Percentiles rank a stretch among this genome's conserved stretches.
These are phyloP conservation scores for Suillus sp. DNA, from an alignment of 768 basidiomycete genomes.

Conservation along the genomic window DNA sequence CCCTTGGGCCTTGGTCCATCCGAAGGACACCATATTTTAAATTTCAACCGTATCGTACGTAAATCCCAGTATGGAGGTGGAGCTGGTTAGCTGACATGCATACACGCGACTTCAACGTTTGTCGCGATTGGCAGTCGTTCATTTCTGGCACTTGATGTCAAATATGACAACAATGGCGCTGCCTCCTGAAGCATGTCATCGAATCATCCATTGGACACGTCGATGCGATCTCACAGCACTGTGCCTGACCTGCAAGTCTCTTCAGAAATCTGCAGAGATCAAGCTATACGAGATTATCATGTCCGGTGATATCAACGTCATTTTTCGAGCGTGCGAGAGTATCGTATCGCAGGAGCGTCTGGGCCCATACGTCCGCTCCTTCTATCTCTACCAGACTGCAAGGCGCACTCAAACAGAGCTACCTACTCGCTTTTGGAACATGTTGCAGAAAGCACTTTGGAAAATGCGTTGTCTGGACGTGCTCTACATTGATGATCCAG, in stretches of 20 bases:
- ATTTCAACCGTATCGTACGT: slow-evolving; percentile 8
- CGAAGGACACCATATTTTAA: neutral
- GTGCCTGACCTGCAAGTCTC: slow-evolving; percentile 45
- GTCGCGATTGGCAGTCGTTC: slow-evolving; percentile 4
- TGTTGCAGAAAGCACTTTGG: slow-evolving; percentile 44
- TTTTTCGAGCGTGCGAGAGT: slow-evolving; percentile 41
- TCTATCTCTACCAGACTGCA: slow-evolving; percentile 43
- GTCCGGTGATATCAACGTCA: slow-evolving; percentile 39
- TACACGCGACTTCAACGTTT: slow-evolving; percentile 13
- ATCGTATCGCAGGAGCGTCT: slow-evolving; percentile 38
- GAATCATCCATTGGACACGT: slow-evolving; percentile 41
- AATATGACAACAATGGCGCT: slow-evolving; percentile 24
- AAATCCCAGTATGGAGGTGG: slow-evolving; percentile 3
- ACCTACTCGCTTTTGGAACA: slow-evolving; percentile 45
- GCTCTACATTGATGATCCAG: slow-evolving; percentile 45
- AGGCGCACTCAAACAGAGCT: slow-evolving; percentile 28
- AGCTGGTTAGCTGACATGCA: slow-evolving; percentile 6
- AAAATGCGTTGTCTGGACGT: slow-evolving; percentile 46
- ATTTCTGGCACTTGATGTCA: slow-evolving; percentile 20
- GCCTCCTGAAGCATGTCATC: slow-evolving; percentile 45
- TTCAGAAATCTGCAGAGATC: slow-evolving; percentile 51
- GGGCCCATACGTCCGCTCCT: slow-evolving; percentile 44
- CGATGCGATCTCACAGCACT: slow-evolving; percentile 44
- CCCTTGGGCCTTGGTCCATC: slow-evolving; percentile 2
- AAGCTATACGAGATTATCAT: slow-evolving; percentile 46